phyloP scores from a whole-genome alignment of 306 rosid genomes.

The Coriaria nepalensis region DNA sequence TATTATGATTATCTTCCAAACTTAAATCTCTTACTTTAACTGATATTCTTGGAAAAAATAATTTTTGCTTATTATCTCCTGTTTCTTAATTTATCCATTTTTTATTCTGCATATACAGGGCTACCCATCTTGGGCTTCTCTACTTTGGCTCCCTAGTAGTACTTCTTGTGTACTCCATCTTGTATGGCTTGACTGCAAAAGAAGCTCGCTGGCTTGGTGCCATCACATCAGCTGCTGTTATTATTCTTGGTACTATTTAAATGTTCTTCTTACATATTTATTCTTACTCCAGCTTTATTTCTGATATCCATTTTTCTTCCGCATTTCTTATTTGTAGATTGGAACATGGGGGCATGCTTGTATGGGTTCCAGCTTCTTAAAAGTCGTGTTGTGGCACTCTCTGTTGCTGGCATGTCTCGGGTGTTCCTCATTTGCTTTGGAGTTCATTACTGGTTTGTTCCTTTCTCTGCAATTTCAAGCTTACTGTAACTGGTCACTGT shows the following conservation, averaged over 20 bases:
- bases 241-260: constrained; percentile 64
- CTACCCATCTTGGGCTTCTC: constrained; percentile 88
- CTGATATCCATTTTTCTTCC: neutral
- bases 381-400: constrained; percentile 78
- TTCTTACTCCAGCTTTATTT: neutral
- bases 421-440: constrained; percentile 97
- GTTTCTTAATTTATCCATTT: neutral
- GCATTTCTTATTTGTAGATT: constrained; percentile 43
- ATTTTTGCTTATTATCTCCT: neutral
- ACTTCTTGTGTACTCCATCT: constrained; percentile 78
- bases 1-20: no score
- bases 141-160: constrained; percentile 85
- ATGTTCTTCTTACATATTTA: constrained; percentile 10
- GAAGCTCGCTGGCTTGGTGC: constrained; percentile 95
- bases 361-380: constrained; percentile 90
- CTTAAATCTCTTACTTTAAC: neutral
- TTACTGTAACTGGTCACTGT: constrained; percentile 6
- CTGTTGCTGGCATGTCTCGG: constrained; percentile 91
- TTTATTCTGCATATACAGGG: constrained; percentile 44
- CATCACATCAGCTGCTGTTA: constrained; percentile 87
- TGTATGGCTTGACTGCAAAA: constrained; percentile 72
- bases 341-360: constrained; percentile 98
- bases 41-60: neutral
- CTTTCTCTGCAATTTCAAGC: constrained; percentile 4
- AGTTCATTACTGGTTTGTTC: constrained; percentile 85